Conservation (phyloP, 176 grass and related monocot genomes). For the Carex kokanica region DNA sequence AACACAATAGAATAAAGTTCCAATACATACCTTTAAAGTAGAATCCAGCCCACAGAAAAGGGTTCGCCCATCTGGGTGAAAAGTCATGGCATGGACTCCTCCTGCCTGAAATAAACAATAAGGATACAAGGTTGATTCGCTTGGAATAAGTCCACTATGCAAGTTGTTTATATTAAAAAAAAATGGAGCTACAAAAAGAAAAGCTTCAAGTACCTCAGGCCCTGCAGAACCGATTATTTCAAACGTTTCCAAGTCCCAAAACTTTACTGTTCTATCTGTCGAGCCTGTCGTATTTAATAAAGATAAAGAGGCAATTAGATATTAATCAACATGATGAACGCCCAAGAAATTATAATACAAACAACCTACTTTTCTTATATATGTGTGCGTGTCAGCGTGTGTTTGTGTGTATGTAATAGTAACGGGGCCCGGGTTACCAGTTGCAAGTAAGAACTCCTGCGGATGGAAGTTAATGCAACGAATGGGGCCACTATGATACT, state of each 20-base stretch:
- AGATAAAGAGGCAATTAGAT: slow-evolving; percentile 7
- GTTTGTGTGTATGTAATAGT: background rate
- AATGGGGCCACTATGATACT: slow-evolving; percentile 75
- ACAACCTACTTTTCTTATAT: background rate
- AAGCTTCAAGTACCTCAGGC: slow-evolving; percentile 55
- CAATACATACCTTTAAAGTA: slow-evolving; percentile 64
- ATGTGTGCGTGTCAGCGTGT: background rate
- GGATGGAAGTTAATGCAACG: slow-evolving; percentile 85
- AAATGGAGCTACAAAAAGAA: background rate
- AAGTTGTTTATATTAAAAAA: slow-evolving; percentile 9
- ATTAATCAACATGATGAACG: slow-evolving; percentile 1
- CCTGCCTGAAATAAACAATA: slow-evolving; percentile 40
- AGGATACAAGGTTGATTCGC: background rate
- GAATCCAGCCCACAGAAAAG: slow-evolving; percentile 84
- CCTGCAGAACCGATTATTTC: slow-evolving; percentile 95
- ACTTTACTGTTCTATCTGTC: slow-evolving; percentile 78
- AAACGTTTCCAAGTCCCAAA: slow-evolving; percentile 99
- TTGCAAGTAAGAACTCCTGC: slow-evolving; percentile 96
- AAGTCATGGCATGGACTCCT: slow-evolving; percentile 65
- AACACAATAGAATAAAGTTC: slow-evolving; percentile 11
- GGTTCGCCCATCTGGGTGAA: slow-evolving; percentile 95
- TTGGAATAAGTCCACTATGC: background rate
- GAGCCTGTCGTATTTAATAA: slow-evolving; percentile 55
- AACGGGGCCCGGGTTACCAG: slow-evolving; percentile 41
- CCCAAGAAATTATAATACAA: slow-evolving; percentile 4